Evolutionary conservation across 228 moss, liverwort and hornwort genomes (phyloP).

Genomic region (Sphagnum magellanicum): DNA sequence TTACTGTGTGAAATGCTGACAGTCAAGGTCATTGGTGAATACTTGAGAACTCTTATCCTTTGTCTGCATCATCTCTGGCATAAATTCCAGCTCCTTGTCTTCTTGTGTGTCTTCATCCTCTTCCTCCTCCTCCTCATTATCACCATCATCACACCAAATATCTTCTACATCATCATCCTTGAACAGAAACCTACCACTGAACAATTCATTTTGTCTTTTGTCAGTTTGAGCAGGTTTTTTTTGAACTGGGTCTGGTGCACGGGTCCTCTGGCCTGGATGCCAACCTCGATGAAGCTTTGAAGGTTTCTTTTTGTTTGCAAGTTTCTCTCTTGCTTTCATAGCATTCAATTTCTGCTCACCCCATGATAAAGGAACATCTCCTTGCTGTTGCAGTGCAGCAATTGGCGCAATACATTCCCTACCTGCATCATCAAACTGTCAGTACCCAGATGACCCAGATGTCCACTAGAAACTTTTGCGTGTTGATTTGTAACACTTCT

Average conservation of each 20-base stretch:
- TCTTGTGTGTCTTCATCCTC: conserved; percentile 10
- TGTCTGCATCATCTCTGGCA: not conserved
- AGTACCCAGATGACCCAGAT: not conserved
- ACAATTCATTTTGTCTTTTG: conserved; percentile 6
- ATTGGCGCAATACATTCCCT: conserved; percentile 20
- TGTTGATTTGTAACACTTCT: not conserved
- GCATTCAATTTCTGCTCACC: conserved; percentile 35
- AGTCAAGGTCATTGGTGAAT: conserved; percentile 31
- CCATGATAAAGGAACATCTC: conserved; percentile 30
- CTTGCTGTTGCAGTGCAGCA: conserved; percentile 30
- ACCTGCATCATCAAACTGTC: conserved; percentile 18
- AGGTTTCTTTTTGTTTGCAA: conserved; percentile 21
- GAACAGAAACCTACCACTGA: conserved; percentile 9
- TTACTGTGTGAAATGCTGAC: conserved; percentile 54
- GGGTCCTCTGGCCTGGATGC: conserved; percentile 59
- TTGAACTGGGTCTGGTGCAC: conserved; percentile 20
- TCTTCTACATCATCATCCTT: conserved; percentile 18
- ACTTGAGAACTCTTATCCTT: conserved; percentile 19
- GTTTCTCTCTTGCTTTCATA: conserved; percentile 7
- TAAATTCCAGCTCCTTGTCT: conserved; percentile 10
- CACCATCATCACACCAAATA: conserved; percentile 26
- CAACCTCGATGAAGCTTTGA: conserved; percentile 59
- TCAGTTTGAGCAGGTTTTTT: conserved; percentile 7
- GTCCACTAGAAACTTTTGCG: no score
- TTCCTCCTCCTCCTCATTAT: conserved; percentile 15